A percentile compares a stretch with the other conserved stretches of the same genome.
Conservation (phyloP, 345 rosid species). For the Raphanus raphanistrum region DNA sequence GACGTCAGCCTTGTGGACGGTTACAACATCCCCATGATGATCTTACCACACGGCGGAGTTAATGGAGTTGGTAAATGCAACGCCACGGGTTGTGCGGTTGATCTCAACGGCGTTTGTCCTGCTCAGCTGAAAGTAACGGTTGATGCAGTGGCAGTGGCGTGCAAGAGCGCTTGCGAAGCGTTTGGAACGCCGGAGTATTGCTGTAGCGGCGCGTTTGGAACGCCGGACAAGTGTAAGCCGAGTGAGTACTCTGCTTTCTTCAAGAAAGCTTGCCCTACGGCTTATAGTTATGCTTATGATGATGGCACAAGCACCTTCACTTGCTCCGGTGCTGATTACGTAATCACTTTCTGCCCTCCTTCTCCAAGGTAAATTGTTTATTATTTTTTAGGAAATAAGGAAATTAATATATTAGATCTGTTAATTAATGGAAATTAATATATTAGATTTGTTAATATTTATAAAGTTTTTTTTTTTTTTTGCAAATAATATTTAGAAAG, state of each 20-base stretch:
- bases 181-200: conserved; percentile 57
- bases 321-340: conserved; percentile 49
- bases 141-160: conserved; percentile 37
- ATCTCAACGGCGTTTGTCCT: conserved; percentile 53
- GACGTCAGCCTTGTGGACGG: conserved; percentile 75
- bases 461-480: too few species aligned
- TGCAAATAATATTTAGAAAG: not conserved
- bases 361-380: conserved; percentile 35
- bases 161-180: conserved; percentile 62
- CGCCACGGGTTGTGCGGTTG: conserved; percentile 46
- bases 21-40: conserved; percentile 56
- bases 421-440: not conserved
- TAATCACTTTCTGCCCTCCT: conserved; percentile 50
- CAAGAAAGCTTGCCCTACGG: conserved; percentile 51
- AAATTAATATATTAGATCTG: not conserved
- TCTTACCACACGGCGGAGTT: conserved; percentile 41
- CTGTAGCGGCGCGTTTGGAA: conserved; percentile 53
- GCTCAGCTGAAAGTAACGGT: conserved; percentile 43
- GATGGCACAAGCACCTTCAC: conserved; percentile 58
- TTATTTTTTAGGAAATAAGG: not conserved
- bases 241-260: conserved; percentile 50
- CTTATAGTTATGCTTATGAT: conserved; percentile 66
- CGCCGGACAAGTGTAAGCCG: conserved; percentile 55
- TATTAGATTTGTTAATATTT: not conserved
- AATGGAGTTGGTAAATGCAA: conserved; percentile 44